Evolutionary conservation across 2,329 filamentous ascomycete genomes (phyloP), one percentile per base, ranked within the genome.

Genomic region (Waltergamsia citrina): DNA sequence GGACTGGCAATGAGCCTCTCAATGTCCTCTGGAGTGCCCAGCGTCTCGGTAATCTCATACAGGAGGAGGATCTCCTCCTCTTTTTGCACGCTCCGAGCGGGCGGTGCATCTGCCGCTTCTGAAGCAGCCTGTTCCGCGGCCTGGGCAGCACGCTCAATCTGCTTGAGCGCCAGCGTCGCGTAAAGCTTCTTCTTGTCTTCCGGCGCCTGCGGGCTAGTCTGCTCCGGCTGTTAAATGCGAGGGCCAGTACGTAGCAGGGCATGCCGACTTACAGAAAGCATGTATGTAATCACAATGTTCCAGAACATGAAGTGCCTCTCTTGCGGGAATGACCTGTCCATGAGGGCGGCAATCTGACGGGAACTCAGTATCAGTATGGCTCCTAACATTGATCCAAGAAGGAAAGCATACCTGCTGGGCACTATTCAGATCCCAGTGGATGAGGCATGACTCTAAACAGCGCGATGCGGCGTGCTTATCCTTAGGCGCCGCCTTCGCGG

Each of bases 341-440:
- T 44, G 1, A 65, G 61, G 2, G 67, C 66, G 0, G 71, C 67
- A 45, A 77, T 75, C 69, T 75, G 35, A 10, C 6, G 9, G 10
- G 12, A 6, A n/a, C 10, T 27, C n/a, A 23, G n/a, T n/a, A n/a
- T 25, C 3, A 11, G 8, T 38, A 49, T 17, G 47, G 33, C 22
- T 4, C 12, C n/a, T 18, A 3, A 9, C 12, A 11, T 16, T 26
- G 21, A 12, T 34, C 11, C 23, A n/a, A 4, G 12, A 15, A 17
- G 17, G 16, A 11, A n/a, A 35, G 5, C 50, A 39, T 51, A 74
- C 70, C 57, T 73, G 68, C 48, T 77, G 72, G 3, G 71, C 69
- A 44, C 69, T 71, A 37, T 61, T 56, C 35, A 75, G 58, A 42
- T 78, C 73, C 60, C 68, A 72, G 34, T 70, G 59, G 39, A 66